Base-by-base conservation (phyloP, 2,329 filamentous ascomycete genomes). In the Pseudogymnoascus sp. region DNA sequence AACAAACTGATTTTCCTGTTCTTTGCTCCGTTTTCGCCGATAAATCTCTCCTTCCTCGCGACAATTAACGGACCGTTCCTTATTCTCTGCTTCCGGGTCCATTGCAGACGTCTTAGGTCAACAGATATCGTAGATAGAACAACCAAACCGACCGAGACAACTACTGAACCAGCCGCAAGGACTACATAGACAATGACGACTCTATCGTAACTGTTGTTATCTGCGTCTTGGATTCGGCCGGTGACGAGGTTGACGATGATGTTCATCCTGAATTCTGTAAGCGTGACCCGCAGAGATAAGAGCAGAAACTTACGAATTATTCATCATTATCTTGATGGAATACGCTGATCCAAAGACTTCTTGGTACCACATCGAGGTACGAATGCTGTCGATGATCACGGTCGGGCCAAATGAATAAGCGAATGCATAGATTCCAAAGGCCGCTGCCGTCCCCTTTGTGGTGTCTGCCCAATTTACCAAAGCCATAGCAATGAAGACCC, bases 341-440 rank as follows among this genome's bases (percentile, higher is more conserved):
- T 86, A 86, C 0, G 80, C 84, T 0, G 81, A 80, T 0, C 83
- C 84, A 62, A 86, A 86, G 0, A 84, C 80, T 2, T 80, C 80
- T 61, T 83, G 80, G 25, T 84, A 76, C 80, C 81, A 85, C 70
- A 86, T 79, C 0, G 78, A 77, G 0, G 83, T 85, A 14, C 84
- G 80, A 25, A 86, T 83, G 20, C 79, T 75, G 67, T 86, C 84
- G 59, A 86, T 84, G 62, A 86, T 82, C 3, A 79, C 75, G 0
- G 82, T 84, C 0, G 83, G 82, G 0, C 83, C 83, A 1, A 86
- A 74, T 0, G 77, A 79, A 4, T 73, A 74, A 0, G 82, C 80
- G 11, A 86, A 72, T 0, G 83, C 84, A 43, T 80, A 86, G 18
- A 86, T 77, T 1, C 81, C 84, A 36, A 86, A 86, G 0, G 79